Base-by-base conservation (phyloP, 768 basidiomycete species). In the Psilocybe subaeruginosa region DNA sequence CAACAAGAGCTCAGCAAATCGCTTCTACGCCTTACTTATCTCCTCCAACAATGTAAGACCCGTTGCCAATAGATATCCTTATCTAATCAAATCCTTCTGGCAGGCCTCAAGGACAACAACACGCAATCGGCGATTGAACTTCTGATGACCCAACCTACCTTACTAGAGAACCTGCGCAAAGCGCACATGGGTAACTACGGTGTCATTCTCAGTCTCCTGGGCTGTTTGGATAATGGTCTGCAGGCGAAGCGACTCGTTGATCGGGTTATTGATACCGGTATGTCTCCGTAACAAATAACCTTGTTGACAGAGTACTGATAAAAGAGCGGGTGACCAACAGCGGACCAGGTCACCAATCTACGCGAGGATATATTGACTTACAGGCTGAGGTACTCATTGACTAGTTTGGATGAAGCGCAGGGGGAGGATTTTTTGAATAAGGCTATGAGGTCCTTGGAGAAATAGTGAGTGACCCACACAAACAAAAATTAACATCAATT, bases 111-210 rank as follows among this genome's bases (percentile, higher is more conserved):
- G 41, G 78, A 80, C 27, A 80, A 80, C 65, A 85, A 85, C 56
- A 87, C 91, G 0, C 86, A 92, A 64, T 90, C 90, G 7, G 94
- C 93, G 0, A 91, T 98, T 31, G 87, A 91, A 62, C 81, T 97
- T 16, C 83, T 99, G 3, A 87, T 96, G 73, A 80, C 85, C 0
- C 89, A 94, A 41, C 90, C 95, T 0, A 74, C 85, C 0, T 77
- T 99, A 1, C 77, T 98, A 37, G 95, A 98, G 57, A 92, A 88
- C 68, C 79, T 97, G 12, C 88, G 94, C 49, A 96, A 91, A 68
- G 96, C 96, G 1, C 86, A 97, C 64, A 85, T 90, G 80, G 97
- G 97, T 47, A 95, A 91, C 66, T 99, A 97, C 70, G 88, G 94
- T 53, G 79, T 96, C 45, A 89, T 99, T 43, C 84, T 99, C 31